Evolutionary conservation across 2,329 filamentous ascomycete genomes (phyloP).

Genomic region (Zymoseptoria pseudotritici): DNA sequence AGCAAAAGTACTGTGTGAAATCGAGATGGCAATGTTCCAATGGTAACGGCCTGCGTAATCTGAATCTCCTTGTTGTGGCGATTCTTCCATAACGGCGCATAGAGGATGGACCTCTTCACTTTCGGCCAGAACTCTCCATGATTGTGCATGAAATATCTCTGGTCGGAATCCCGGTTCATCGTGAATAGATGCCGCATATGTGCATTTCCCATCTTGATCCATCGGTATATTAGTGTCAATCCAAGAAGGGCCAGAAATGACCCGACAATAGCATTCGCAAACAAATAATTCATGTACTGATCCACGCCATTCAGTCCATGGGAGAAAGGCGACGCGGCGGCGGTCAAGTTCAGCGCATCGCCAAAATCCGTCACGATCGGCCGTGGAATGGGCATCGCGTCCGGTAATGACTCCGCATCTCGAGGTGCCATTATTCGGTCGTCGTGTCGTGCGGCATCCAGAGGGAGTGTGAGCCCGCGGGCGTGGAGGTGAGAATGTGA

Average conservation of each 20-base stretch:
- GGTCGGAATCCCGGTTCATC: slow-evolving; percentile 35
- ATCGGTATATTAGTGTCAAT: slow-evolving; percentile 35
- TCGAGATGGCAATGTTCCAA: slow-evolving; percentile 72
- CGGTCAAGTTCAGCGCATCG: slow-evolving; percentile 13
- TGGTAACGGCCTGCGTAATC: slow-evolving; percentile 58
- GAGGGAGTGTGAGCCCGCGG: neutral
- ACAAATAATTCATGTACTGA: slow-evolving; percentile 41
- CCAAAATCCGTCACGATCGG: slow-evolving; percentile 12
- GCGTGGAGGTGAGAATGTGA: neutral
- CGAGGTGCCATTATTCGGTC: slow-evolving; percentile 13
- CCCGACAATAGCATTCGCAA: slow-evolving; percentile 36
- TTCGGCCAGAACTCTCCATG: slow-evolving; percentile 45
- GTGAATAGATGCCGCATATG: slow-evolving; percentile 41
- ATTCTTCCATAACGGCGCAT: slow-evolving; percentile 64
- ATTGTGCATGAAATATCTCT: slow-evolving; percentile 42
- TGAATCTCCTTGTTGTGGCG: slow-evolving; percentile 71
- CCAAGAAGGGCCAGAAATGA: slow-evolving; percentile 32
- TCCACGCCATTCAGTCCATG: slow-evolving; percentile 43
- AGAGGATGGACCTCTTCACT: slow-evolving; percentile 57
- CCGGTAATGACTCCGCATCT: slow-evolving; percentile 10
- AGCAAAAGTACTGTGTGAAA: slow-evolving; percentile 65
- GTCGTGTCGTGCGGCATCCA: neutral
- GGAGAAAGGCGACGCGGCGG: slow-evolving; percentile 20
- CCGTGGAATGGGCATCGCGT: slow-evolving; percentile 8
- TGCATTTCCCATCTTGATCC: slow-evolving; percentile 35